Base-by-base conservation (phyloP, 257 asterid species). In the Paraleonurus japonicus region DNA sequence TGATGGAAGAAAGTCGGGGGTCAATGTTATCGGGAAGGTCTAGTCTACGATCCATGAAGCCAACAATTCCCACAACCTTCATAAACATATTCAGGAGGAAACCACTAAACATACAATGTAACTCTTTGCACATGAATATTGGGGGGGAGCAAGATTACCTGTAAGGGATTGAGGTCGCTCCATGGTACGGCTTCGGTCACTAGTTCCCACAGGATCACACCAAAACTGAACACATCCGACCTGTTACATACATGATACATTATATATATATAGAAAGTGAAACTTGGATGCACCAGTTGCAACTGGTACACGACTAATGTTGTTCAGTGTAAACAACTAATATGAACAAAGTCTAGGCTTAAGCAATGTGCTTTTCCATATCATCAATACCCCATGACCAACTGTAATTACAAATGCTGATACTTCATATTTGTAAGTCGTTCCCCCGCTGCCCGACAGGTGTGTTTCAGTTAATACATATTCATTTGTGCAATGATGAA, bases 191-290 rank as follows among this genome's bases (percentile, higher is more conserved):
- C 45, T 76, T 79, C 87, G 1, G 96, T 90, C 83, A 88, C 71
- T 27, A 90, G 82, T 69, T 90, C 96, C 96, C 96, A 90, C 58
- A 90, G 69, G 65, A 88, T 76, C 50, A 90, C 95, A 11, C 96
- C 93, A 45, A 78, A 90, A 33, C 96, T 90, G 80, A 47, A 90
- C 61, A 90, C 80, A 43, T 90, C 96, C 2, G 93, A 90, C 79
- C 96, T 88, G 88, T 76, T 4, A 3, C 50, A 43, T 7, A 32
- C 16, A 70, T 48, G 33, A 19, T 54, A 51, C 17, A 27, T 2
- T 15, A 5, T 47, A 47, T 47, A 3, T 47, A 47, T 39, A n/a
- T n/a, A n/a, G n/a, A n/a, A n/a, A n/a, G n/a, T n/a, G n/a, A n/a
- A n/a, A n/a, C n/a, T n/a, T n/a, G n/a, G n/a, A n/a, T n/a, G n/a